phyloP scores from a whole-genome alignment of 2,329 filamentous ascomycete species.

The Erysiphe pulchra region DNA sequence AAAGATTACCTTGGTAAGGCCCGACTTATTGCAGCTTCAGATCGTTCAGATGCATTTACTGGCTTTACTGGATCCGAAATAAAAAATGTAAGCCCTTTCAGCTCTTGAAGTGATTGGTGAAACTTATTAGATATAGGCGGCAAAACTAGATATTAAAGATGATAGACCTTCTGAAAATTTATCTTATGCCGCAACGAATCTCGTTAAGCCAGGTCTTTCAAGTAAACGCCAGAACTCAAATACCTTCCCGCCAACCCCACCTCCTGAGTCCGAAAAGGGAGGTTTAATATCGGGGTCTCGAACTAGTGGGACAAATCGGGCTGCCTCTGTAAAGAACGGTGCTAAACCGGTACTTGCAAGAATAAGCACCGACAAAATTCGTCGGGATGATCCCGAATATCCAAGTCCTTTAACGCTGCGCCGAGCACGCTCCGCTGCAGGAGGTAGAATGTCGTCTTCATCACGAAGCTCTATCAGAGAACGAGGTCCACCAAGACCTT shows the following conservation, averaged over 20 bases:
- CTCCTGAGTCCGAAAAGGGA: conserved; percentile 58
- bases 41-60: conserved; percentile 55
- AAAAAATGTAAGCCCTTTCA: conserved; percentile 31
- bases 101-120: background rate
- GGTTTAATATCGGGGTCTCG: background rate
- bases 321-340: conserved; percentile 33
- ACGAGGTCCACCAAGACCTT: conserved; percentile 10
- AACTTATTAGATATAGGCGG: conserved; percentile 17
- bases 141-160: conserved; percentile 34
- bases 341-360: conserved; percentile 34
- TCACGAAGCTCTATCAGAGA: conserved; percentile 2
- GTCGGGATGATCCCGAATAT: conserved; percentile 18
- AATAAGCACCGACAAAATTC: conserved; percentile 32
- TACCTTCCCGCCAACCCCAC: conserved; percentile 93
- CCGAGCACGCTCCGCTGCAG: background rate
- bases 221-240: conserved; percentile 66
- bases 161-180: conserved; percentile 64
- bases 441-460: background rate
- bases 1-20: conserved; percentile 96
- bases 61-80: conserved; percentile 59
- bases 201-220: conserved; percentile 64
- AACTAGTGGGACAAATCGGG: conserved; percentile 19
- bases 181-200: conserved; percentile 76
- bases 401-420: background rate
- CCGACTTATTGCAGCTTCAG: conserved; percentile 70